Percentiles rank a stretch among this genome's conserved stretches.
These are phyloP conservation scores for Mucor racemosus DNA, from an alignment of 371 early-diverging fungal species.

Conservation along the genomic window DNA sequence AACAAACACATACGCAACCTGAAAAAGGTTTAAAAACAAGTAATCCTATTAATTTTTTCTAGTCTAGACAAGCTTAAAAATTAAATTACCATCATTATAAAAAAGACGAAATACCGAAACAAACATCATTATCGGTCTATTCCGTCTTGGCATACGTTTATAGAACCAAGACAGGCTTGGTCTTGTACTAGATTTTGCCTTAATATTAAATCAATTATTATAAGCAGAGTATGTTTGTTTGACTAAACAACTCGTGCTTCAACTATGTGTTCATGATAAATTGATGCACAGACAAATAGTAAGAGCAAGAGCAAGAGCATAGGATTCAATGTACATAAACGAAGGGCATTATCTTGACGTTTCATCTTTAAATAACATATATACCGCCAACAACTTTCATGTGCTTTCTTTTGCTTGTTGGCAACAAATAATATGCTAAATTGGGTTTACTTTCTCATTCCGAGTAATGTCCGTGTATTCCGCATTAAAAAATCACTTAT, in stretches of 20 bases:
- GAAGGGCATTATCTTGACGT: not conserved
- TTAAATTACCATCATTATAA: too few relatives aligned
- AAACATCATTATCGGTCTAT: not conserved
- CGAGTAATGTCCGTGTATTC: not conserved
- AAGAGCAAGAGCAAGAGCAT: not conserved
- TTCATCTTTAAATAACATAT: not conserved
- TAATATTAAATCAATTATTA: too few relatives aligned
- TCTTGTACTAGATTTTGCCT: too few relatives aligned
- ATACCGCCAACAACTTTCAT: not conserved
- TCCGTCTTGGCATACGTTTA: constrained; percentile 1
- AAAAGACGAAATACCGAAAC: too few relatives aligned
- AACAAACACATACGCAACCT: not conserved
- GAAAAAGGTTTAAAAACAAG: not conserved
- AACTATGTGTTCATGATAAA: not conserved
- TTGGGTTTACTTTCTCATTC: not conserved
- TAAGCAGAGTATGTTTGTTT: too few relatives aligned
- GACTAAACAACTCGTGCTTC: not conserved
- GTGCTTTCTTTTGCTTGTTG: not conserved
- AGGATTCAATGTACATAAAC: not conserved
- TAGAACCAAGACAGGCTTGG: not conserved
- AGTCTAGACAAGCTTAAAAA: not conserved
- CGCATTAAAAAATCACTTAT: not conserved
- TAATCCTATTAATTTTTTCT: not conserved
- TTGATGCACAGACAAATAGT: not conserved
- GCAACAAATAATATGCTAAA: not conserved